Percentiles rank a stretch among this genome's conserved stretches.
Conservation (phyloP, 2,329 filamentous ascomycete genomes). For the Fusarium udum region DNA sequence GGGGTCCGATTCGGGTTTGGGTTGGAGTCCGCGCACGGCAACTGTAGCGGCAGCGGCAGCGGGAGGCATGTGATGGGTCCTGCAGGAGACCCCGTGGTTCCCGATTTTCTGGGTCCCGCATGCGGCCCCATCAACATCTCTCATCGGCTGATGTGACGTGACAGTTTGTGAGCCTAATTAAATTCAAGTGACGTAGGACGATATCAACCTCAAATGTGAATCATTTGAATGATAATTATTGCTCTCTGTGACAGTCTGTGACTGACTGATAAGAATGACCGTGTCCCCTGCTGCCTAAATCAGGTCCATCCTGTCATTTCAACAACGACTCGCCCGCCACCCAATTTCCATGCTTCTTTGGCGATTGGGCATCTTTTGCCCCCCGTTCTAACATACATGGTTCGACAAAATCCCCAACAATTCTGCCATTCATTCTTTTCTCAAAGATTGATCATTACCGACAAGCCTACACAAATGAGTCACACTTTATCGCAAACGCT, state of each 20-base stretch:
- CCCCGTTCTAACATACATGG: neutral
- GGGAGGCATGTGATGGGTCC: conserved; percentile 34
- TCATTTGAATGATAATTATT: neutral
- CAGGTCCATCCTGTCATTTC: conserved; percentile 4
- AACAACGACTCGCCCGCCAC: conserved; percentile 2
- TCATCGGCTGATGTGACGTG: neutral
- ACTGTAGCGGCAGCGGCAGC: neutral
- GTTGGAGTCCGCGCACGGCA: neutral
- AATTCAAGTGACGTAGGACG: conserved; percentile 10
- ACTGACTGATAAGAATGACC: neutral
- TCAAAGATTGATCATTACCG: neutral
- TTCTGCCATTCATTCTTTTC: neutral
- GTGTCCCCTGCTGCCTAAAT: conserved; percentile 6
- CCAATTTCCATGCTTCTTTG: neutral
- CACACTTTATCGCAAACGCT: conserved; percentile 6
- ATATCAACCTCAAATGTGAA: neutral
- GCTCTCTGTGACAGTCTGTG: neutral
- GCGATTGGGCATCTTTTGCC: conserved; percentile 21
- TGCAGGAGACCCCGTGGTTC: conserved; percentile 33
- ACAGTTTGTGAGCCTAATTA: neutral
- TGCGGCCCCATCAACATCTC: conserved; percentile 12
- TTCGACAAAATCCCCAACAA: neutral
- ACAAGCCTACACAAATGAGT: conserved; percentile 16
- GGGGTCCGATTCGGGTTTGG: conserved; percentile 39
- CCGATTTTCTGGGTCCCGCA: conserved; percentile 24